These are phyloP conservation scores for Alloteropsis semialata DNA, from an alignment of 176 grass and related monocot genomes.

Conservation along the genomic window DNA sequence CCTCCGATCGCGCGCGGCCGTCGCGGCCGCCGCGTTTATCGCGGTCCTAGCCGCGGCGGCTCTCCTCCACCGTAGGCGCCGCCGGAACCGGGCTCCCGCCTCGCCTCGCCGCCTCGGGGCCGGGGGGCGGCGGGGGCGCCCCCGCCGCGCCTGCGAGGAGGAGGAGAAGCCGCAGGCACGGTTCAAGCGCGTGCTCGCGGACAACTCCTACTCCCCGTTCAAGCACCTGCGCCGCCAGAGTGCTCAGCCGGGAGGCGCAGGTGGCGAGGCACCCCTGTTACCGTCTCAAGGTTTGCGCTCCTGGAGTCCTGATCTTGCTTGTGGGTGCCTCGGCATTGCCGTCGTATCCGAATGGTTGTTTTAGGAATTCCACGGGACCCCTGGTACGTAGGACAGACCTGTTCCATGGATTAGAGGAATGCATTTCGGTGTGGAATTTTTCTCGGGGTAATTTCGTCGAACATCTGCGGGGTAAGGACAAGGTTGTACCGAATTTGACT, in stretches of 20 bases:
- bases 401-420: not conserved
- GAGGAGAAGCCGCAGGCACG: conserved; percentile 76
- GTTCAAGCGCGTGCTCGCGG: conserved; percentile 74
- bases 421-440: not conserved
- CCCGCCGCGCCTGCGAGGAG: conserved; percentile 45
- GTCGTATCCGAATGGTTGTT: not conserved
- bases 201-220: conserved; percentile 80
- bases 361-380: not conserved
- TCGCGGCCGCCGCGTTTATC: conserved; percentile 26
- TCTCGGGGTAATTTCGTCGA: conserved; percentile 19
- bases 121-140: conserved; percentile 6
- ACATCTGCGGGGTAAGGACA: not conserved
- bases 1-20: conserved; percentile 38
- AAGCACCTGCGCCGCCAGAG: conserved; percentile 64
- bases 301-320: not conserved
- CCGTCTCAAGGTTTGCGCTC: not conserved
- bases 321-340: not conserved
- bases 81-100: not conserved
- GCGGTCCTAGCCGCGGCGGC: conserved; percentile 38
- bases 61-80: conserved; percentile 37
- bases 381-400: not conserved
- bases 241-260: conserved; percentile 12
- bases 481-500: not conserved
- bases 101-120: conserved; percentile 12
- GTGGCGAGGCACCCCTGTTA: conserved; percentile 1